Conservation (phyloP, 805 yeast genomes). For the Ogataea ramenticola region DNA sequence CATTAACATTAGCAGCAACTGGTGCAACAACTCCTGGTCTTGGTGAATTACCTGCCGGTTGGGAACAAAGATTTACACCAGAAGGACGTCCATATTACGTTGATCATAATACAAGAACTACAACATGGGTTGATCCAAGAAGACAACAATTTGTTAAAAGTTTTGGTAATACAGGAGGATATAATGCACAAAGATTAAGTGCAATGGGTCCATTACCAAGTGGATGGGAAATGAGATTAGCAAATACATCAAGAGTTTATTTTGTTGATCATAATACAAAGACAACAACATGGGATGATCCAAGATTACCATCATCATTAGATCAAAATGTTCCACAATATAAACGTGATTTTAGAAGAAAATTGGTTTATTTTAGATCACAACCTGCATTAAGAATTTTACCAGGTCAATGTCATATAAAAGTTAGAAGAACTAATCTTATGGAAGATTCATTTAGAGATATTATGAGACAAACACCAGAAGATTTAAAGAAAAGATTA, state of each 20-base stretch:
- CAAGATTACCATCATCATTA: conserved; percentile 91
- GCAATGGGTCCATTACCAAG: conserved; percentile 97
- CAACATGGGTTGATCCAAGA: conserved; percentile 99
- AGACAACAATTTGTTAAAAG: conserved; percentile 97
- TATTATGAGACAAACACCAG: conserved; percentile 98
- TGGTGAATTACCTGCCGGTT: conserved; percentile 96
- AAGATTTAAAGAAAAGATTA: conserved; percentile 91
- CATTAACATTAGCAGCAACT: conserved; percentile 52
- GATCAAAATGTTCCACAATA: conserved; percentile 99
- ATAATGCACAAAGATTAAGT: conserved; percentile 96
- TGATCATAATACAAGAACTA: conserved; percentile 98
- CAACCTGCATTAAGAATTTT: conserved; percentile 95
- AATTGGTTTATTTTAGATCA: conserved; percentile 93
- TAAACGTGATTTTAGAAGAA: conserved; percentile 97
- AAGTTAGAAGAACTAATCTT: conserved; percentile 92
- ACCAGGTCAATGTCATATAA: conserved; percentile 98
- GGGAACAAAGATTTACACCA: conserved; percentile 98
- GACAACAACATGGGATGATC: conserved; percentile 99
- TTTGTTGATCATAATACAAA: conserved; percentile 98
- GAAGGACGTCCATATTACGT: conserved; percentile 98
- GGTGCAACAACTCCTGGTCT: conserved; percentile 93
- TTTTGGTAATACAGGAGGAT: conserved; percentile 83
- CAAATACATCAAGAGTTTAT: conserved; percentile 96
- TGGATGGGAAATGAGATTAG: conserved; percentile 99
- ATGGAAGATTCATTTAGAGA: conserved; percentile 98